Evolutionary conservation across 176 grass and related monocot genomes (phyloP), one percentile per base, ranked within the genome.

Genomic region (Ensete glaucum): DNA sequence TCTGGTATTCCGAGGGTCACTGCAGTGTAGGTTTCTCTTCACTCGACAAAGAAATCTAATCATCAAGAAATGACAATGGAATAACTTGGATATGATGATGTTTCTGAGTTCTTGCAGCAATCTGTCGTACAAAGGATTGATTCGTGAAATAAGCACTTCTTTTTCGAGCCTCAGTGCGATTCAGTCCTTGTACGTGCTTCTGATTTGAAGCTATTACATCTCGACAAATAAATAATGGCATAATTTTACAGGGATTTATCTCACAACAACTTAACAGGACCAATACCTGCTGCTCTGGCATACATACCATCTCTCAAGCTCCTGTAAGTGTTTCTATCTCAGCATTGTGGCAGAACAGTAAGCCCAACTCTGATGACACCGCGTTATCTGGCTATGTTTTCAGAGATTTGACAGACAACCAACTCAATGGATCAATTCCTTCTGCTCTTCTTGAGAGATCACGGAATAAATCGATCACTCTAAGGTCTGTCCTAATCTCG

Each of bases 371-470:
- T 63, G 21, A 9, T 9, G 22, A 64, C 6, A 64, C 43, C 1
- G 11, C 15, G 20, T n/a, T 70, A 52, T 50, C 21, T 70, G 64
- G 6, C 27, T 69, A 11, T 16, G n/a, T 16, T 73, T 62, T 1
- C 54, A 87, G 81, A 62, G 79, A 87, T 78, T 50, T 87, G 17
- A 76, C 73, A 57, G 85, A 82, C 68, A 87, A 87, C 59, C 23
- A 87, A 9, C 54, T 83, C 1, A 72, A 58, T 49, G 34, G 25
- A 20, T 17, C 17, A 9, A 21, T 70, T 70, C 67, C 67, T 51
- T 70, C 67, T 52, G 67, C 17, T 21, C 67, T 70, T 51, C 34
- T 70, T 11, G 67, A 48, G 4, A 70, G 51, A 48, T 70, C 67
- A 34, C 16, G 51, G 3, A 70, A 70, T 52, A 17, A 48, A 16